These are phyloP conservation scores for Oryza nivara DNA, from an alignment of 176 grass and related monocot genomes.

Conservation along the genomic window DNA sequence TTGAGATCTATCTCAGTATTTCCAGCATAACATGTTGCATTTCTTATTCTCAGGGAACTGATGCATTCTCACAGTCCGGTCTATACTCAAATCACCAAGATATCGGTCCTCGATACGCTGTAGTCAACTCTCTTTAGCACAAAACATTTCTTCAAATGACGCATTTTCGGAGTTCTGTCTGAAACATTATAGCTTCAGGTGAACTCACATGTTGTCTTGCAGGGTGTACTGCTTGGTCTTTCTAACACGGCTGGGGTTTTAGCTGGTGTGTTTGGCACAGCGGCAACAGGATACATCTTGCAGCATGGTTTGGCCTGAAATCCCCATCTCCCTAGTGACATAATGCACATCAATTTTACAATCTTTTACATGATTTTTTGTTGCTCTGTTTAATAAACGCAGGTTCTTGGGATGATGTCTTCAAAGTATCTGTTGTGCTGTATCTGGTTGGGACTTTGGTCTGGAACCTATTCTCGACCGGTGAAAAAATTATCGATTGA, in stretches of 20 bases:
- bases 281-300: slow-evolving; percentile 93
- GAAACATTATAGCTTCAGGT: slow-evolving; percentile 5
- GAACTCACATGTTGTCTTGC: slow-evolving; percentile 32
- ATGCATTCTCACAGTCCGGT: slow-evolving; percentile 97
- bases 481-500: slow-evolving; percentile 96
- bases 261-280: slow-evolving; percentile 93
- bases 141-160: not conserved
- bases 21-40: not conserved
- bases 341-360: not conserved
- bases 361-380: not conserved
- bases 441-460: slow-evolving; percentile 86
- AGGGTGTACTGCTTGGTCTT: slow-evolving; percentile 92
- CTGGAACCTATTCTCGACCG: slow-evolving; percentile 91
- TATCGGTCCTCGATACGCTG: slow-evolving; percentile 87
- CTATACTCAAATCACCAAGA: slow-evolving; percentile 98
- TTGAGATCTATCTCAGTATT: not conserved
- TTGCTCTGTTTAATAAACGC: slow-evolving; percentile 23
- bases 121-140: slow-evolving; percentile 40
- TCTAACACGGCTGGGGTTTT: slow-evolving; percentile 95
- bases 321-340: not conserved
- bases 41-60: slow-evolving; percentile 64
- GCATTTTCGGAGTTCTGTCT: not conserved
- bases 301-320: slow-evolving; percentile 67
- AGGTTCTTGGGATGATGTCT: slow-evolving; percentile 97
- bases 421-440: slow-evolving; percentile 76